Conservation (phyloP, 2,329 filamentous ascomycete genomes). For the Colletotrichum tropicale region DNA sequence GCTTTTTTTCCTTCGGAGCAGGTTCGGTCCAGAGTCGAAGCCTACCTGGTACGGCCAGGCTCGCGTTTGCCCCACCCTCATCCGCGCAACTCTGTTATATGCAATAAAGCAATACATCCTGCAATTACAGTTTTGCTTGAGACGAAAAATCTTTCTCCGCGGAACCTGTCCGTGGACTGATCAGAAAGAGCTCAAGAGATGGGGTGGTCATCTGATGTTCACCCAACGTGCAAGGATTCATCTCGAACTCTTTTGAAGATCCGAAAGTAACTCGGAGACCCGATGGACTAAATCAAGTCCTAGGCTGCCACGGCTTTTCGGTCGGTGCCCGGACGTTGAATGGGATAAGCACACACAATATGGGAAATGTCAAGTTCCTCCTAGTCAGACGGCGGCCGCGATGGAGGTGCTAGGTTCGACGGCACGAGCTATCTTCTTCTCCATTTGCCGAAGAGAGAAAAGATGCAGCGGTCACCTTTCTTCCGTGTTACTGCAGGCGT, state of each 20-base stretch:
- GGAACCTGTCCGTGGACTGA: neutral
- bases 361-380: fast-evolving
- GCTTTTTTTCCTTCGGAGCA: neutral
- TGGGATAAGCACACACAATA: fast-evolving
- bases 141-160: neutral
- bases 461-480: neutral
- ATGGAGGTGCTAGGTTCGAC: fast-evolving
- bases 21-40: neutral
- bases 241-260: neutral
- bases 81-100: neutral
- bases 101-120: neutral
- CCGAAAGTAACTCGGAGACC: neutral
- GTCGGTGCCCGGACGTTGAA: neutral
- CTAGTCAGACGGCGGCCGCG: neutral
- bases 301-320: neutral
- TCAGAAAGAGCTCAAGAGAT: neutral
- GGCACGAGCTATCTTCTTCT: neutral
- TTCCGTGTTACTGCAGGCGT: neutral
- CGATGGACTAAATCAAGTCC: neutral
- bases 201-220: neutral
- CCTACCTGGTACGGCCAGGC: neutral
- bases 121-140: neutral
- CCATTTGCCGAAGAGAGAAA: neutral
- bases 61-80: neutral
- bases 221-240: too few relatives aligned